phyloP scores from a whole-genome alignment of 306 rosid species.

The Spatholobus suberectus region DNA sequence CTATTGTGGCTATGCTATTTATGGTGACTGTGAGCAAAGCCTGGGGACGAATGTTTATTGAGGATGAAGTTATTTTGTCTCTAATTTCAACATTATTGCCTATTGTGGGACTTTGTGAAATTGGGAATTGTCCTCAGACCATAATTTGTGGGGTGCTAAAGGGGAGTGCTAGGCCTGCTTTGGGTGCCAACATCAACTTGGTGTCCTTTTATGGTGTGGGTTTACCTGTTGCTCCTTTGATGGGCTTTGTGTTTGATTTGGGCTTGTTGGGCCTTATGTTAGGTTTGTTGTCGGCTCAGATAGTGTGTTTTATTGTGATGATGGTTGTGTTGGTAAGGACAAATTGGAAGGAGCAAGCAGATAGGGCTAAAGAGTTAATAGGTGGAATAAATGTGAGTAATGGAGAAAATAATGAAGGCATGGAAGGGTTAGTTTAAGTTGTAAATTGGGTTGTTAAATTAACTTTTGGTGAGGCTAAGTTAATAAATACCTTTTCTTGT shows the following conservation, averaged over 20 bases:
- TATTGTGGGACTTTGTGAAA: constrained; percentile 43
- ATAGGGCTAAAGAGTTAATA: constrained; percentile 31
- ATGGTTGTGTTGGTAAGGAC: constrained; percentile 35
- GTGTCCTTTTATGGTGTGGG: constrained; percentile 49
- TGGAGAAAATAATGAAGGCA: background rate
- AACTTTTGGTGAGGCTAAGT: background rate
- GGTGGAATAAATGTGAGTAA: background rate
- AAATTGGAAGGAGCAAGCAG: constrained; percentile 43
- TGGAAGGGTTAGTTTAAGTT: background rate
- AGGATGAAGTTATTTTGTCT: constrained; percentile 32
- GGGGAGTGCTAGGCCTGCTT: constrained; percentile 48
- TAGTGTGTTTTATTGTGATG: constrained; percentile 37
- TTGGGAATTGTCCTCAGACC: constrained; percentile 59
- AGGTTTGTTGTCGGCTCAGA: constrained; percentile 52
- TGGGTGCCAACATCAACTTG: constrained; percentile 42
- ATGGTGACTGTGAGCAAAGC: constrained; percentile 4
- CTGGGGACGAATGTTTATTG: constrained; percentile 48
- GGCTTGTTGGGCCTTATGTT: constrained; percentile 47
- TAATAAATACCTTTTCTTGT: background rate
- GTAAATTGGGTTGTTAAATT: background rate
- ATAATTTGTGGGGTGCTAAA: constrained; percentile 53
- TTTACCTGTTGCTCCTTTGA: constrained; percentile 33
- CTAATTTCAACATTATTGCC: constrained; percentile 1
- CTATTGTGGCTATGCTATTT: constrained; percentile 34
- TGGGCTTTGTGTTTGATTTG: constrained; percentile 30